Conservation (phyloP, 345 rosid species). For the Eucalyptus pumila region DNA sequence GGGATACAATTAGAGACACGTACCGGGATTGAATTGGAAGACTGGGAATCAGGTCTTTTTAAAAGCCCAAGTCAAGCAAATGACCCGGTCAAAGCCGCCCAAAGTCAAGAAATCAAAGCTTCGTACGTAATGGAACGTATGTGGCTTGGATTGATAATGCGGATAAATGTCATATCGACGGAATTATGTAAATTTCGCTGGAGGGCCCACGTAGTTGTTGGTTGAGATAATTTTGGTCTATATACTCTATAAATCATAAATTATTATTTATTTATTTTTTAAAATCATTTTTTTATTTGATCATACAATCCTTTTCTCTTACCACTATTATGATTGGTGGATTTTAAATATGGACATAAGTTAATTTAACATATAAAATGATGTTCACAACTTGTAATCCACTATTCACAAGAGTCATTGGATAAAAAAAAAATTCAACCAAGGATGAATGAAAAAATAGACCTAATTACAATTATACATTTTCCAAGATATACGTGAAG, state of each 20-base stretch:
- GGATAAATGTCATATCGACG: neutral
- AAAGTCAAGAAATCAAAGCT: too few relatives aligned
- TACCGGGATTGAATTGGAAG: neutral
- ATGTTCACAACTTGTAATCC: too few relatives aligned
- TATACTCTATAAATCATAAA: neutral
- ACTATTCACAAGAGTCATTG: too few relatives aligned
- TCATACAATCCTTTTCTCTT: neutral
- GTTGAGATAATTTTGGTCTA: neutral
- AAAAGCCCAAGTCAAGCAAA: too few relatives aligned
- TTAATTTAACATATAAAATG: too few relatives aligned
- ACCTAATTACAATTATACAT: too few relatives aligned
- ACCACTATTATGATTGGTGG: neutral
- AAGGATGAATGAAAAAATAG: too few relatives aligned
- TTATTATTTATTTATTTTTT: too few relatives aligned
- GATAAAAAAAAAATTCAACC: too few relatives aligned
- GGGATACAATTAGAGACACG: neutral
- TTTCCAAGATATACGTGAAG: too few relatives aligned
- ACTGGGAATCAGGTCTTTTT: neutral
- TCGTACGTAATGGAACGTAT: rapidly evolving
- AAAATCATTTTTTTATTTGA: neutral
- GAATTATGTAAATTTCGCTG: neutral
- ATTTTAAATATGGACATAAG: neutral
- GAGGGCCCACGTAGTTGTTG: neutral
- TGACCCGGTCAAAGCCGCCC: too few relatives aligned
- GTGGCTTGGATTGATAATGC: neutral